Base-by-base conservation (phyloP, 2,329 filamentous ascomycete species). In the Annulohypoxylon truncatum region DNA sequence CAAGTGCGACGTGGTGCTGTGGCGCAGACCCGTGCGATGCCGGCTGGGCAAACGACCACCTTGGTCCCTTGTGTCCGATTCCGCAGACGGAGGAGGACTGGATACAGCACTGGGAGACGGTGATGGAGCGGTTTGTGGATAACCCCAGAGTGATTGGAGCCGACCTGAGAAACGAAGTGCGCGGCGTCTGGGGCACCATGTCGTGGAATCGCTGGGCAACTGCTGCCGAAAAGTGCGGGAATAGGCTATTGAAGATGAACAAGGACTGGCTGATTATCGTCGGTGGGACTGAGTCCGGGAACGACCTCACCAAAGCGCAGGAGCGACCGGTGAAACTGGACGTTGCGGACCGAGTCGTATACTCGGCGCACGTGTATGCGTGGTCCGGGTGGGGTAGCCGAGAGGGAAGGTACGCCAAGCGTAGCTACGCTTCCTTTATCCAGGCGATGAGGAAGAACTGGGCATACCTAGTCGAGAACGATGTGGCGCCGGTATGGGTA, bases 361-460 rank as follows among this genome's bases (percentile, higher is more conserved):
- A 91, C 79, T 89, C 88, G 64, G 84, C 87, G 1, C 89, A 92
- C 75, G 88, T 91, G 20, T 91, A 92, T 75, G 81, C 83, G 29
- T 92, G 89, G 89, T 90, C 88, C 13, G 89, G 90, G 59, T 92
- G 89, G 90, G 88, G 89, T 35, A 87, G 84, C 70, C 75, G 82
- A 66, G 84, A 82, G 28, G 87, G 87, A 2, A 84, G 87, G 3
- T 92, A 89, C 75, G 81, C 85, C 7, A 85, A 85, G 76, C 84
- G 89, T 4, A 79, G 79, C 28, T 92, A 91, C 75, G 79, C 81
- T 9, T 88, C 86, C n/a, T 91, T 92, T 73, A 85, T 83, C 24
- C 76, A 81, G 57, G 82, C 88, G 54, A 91, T 91, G 89, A 81
- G 84, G 24, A 76, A 82, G 66, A 90, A 90, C 76, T 92, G 90